Base-by-base conservation (phyloP, 345 rosid species). In the Viola odorata region DNA sequence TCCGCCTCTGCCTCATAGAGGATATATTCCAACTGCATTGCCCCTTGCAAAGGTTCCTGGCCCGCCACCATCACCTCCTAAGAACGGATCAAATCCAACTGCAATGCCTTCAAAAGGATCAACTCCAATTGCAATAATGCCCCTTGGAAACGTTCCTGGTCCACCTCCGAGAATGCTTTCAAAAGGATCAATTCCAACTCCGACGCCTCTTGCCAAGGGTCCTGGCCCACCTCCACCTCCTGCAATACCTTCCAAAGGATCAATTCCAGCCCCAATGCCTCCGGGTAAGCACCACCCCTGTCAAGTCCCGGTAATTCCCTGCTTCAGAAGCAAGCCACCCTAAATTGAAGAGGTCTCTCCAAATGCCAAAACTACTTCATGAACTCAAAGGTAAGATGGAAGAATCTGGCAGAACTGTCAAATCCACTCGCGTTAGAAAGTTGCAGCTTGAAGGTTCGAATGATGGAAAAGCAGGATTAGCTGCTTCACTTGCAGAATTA, bases 401-500 rank as follows among this genome's bases (percentile, higher is more conserved):
- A 54, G 61, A 48, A 64, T 32, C 68, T 38, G 12, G 38, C 54
- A 14, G 12, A 9, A 14, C 61, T 45, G 50, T 38, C 40, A 47
- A 55, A 36, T 15, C 55, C 6, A 16, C 45, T 1, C 17, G 39
- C 48, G 17, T 7, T n/a, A 64, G 39, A 55, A 56, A 56, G 47
- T 11, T 38, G 39, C 40, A 64, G 12, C 61, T 64, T 15, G 61
- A 52, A 45, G 68, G 68, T 56, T 53, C 50, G 8, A 42, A 3
- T 6, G 61, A 48, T 15, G 68, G 68, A 48, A 64, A 47, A 41
- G 60, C 38, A 64, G 68, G 68, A 55, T 36, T 64, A 37, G 48
- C 51, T 10, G 68, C 68, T 37, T n/a, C 68, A 45, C 36, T 64
- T n/a, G 48, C 61, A 45, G 61, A 64, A 64, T 5, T 64, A 44